Conservation (phyloP, 2,329 filamentous ascomycete species). For the Neopestalotiopsis clavispora region DNA sequence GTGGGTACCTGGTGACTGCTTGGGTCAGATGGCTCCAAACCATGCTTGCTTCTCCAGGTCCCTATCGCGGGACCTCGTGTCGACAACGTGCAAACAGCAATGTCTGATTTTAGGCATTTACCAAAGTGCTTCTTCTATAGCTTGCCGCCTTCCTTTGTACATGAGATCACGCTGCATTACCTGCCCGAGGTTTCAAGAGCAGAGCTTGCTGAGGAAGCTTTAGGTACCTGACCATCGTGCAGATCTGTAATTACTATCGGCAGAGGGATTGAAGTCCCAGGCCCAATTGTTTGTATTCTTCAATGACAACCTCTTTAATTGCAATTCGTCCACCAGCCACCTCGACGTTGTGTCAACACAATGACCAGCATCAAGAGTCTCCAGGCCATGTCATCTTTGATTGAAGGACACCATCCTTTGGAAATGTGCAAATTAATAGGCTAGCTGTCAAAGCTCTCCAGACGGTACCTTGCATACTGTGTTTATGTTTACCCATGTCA, state of each 20-base stretch:
- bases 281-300: too few relatives aligned
- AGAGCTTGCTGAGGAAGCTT: background rate
- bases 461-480: background rate
- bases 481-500: background rate
- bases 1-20: background rate
- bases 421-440: background rate
- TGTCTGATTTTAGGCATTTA: background rate
- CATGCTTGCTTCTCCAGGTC: background rate
- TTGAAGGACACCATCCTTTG: background rate
- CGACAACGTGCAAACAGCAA: conserved; percentile 2
- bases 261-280: too few relatives aligned
- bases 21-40: background rate
- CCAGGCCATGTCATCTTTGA: background rate
- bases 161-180: background rate
- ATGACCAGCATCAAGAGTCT: background rate
- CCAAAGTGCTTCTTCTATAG: conserved; percentile 1
- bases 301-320: too few relatives aligned
- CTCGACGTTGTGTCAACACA: background rate
- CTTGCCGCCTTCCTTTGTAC: background rate
- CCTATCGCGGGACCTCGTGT: background rate
- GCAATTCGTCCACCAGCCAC: background rate
- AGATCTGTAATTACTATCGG: too few relatives aligned
- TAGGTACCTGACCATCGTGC: too few relatives aligned
- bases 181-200: background rate
- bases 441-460: background rate